phyloP scores from a whole-genome alignment of 108 stramenopile genomes.

The Aurantiochytrium sp. region DNA sequence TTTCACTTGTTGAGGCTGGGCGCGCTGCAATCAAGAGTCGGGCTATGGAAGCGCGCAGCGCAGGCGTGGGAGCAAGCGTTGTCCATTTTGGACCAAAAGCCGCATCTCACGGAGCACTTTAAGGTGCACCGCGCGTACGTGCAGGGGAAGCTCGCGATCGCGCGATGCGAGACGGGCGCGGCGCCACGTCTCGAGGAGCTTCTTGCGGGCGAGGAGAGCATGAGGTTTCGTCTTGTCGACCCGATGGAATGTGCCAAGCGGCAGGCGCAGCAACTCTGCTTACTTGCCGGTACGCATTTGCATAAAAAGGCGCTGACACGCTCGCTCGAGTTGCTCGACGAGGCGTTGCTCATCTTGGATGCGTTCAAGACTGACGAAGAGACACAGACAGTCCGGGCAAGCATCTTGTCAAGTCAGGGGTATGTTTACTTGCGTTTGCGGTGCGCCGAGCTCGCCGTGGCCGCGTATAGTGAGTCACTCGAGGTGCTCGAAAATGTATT shows the following conservation, averaged over 20 bases:
- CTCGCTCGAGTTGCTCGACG: too few species aligned
- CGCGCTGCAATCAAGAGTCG: neutral
- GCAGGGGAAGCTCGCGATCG: neutral
- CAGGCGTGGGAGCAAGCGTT: neutral
- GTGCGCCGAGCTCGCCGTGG: neutral
- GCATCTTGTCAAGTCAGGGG: too few species aligned
- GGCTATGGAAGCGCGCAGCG: neutral
- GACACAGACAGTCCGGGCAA: too few species aligned
- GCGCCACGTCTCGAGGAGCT: neutral
- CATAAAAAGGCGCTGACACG: too few species aligned
- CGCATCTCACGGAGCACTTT: neutral
- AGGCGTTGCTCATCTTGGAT: too few species aligned
- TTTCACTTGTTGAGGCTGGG: neutral
- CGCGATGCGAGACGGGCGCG: neutral
- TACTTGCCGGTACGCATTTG: too few species aligned
- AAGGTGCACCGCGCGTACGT: neutral
- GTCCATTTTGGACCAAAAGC: neutral
- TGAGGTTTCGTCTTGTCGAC: too few species aligned
- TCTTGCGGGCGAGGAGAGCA: too few species aligned
- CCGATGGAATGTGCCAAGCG: too few species aligned
- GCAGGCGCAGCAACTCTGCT: too few species aligned
- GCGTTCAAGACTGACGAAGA: too few species aligned
- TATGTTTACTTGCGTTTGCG: neutral
- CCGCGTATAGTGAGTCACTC: neutral
- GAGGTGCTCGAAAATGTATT: neutral